A percentile compares a stretch with the other conserved stretches of the same genome.
phyloP scores from a whole-genome alignment of 106 monocot species.

The Chionographis japonica region DNA sequence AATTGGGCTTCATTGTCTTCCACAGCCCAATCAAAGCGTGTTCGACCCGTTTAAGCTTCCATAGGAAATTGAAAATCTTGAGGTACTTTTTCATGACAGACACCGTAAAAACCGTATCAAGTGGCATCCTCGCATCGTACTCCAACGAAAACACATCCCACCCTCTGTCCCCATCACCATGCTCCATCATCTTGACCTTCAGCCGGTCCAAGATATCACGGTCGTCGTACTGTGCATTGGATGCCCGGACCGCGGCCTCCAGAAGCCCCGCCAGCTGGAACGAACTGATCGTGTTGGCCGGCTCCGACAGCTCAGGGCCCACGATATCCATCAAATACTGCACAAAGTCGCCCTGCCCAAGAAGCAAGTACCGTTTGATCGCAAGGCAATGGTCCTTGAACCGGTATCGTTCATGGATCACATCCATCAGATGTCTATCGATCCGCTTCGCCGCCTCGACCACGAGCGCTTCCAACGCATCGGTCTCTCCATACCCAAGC shows the following conservation, averaged over 20 bases:
- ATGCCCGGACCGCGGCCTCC: slow-evolving; percentile 87
- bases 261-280: slow-evolving; percentile 86
- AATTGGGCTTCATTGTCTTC: slow-evolving; percentile 90
- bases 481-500: slow-evolving; percentile 80
- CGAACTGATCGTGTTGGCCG: slow-evolving; percentile 92
- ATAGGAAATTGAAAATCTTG: slow-evolving; percentile 82
- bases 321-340: slow-evolving; percentile 95
- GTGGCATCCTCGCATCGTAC: slow-evolving; percentile 76
- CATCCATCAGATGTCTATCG: slow-evolving; percentile 86
- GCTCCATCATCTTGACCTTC: slow-evolving; percentile 97
- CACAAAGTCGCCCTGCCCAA: slow-evolving; percentile 97
- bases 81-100: slow-evolving; percentile 85
- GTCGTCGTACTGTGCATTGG: slow-evolving; percentile 97
- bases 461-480: slow-evolving; percentile 75
- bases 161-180: slow-evolving; percentile 82
- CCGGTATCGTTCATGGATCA: slow-evolving; percentile 54
- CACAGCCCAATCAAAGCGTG: slow-evolving; percentile 75
- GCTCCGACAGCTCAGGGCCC: slow-evolving; percentile 80
- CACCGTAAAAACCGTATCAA: slow-evolving; percentile 86
- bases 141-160: slow-evolving; percentile 99
- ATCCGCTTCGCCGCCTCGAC: slow-evolving; percentile 83
- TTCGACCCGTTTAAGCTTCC: slow-evolving; percentile 92
- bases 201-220: slow-evolving; percentile 78
- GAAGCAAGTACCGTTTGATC: slow-evolving; percentile 82
- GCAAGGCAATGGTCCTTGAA: slow-evolving; percentile 97